Evolutionary conservation across 441 rosid genomes (phyloP).

Genomic region (Omphalea diandra): DNA sequence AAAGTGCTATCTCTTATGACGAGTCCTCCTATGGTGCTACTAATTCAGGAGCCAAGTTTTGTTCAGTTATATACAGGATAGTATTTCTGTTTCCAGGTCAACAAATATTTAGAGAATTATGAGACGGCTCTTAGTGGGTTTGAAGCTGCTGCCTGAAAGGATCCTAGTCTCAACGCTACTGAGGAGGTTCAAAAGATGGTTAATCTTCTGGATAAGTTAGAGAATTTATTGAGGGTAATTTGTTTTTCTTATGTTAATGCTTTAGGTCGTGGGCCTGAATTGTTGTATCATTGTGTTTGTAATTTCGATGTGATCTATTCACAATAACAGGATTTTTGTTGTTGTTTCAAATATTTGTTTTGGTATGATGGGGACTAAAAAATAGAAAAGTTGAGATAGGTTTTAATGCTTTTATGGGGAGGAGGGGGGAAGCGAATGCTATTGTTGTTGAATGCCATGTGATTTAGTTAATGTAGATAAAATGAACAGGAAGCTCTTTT

Average conservation of each 20-base stretch:
- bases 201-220: constrained; percentile 61
- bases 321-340: not conserved
- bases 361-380: not conserved
- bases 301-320: not conserved
- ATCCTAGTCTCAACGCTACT: constrained; percentile 62
- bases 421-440: not conserved
- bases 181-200: constrained; percentile 59
- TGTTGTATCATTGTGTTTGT: not conserved
- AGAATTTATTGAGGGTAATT: constrained; percentile 51
- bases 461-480: too few species aligned
- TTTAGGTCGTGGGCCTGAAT: not conserved
- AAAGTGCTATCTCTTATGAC: not conserved
- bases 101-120: constrained; percentile 69
- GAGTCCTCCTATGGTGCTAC: constrained; percentile 10
- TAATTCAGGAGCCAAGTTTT: not conserved
- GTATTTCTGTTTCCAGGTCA: constrained; percentile 46
- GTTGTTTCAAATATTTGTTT: constrained; percentile 1
- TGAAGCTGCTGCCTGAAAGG: constrained; percentile 71
- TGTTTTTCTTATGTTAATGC: not conserved
- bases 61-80: constrained; percentile 7
- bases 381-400: not conserved
- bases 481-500: too few species aligned
- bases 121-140: constrained; percentile 73
- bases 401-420: not conserved
- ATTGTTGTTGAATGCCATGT: not conserved